Conservation (phyloP, 1,284 basidiomycete species). For the Bjerkandera adusta region DNA sequence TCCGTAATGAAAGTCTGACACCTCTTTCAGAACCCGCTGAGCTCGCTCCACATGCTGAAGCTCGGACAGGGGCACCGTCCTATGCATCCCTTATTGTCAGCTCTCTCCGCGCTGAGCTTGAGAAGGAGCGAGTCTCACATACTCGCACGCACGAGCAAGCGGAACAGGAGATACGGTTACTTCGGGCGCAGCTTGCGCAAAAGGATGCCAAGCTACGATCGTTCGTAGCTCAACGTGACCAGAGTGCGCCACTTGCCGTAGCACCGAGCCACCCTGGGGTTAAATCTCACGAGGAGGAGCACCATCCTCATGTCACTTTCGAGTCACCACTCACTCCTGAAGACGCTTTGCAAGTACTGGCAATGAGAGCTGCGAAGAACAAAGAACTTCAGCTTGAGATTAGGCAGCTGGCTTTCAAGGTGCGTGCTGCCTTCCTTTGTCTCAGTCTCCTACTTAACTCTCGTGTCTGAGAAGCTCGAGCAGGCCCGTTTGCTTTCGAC, state of each 20-base stretch:
- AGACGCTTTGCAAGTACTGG: slow-evolving; percentile 40
- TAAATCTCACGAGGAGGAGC: not conserved
- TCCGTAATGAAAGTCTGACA: not conserved
- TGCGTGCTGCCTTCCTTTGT: slow-evolving; percentile 23
- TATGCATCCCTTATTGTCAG: slow-evolving; percentile 38
- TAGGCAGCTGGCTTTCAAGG: slow-evolving; percentile 36
- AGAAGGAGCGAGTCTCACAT: slow-evolving; percentile 45
- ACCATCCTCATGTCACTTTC: not conserved
- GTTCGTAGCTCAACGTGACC: slow-evolving; percentile 25
- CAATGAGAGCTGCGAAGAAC: slow-evolving; percentile 40
- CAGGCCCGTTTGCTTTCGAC: not conserved
- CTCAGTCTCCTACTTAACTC: slow-evolving; percentile 1
- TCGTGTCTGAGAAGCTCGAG: not conserved
- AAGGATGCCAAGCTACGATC: slow-evolving; percentile 53
- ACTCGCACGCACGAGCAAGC: slow-evolving; percentile 36
- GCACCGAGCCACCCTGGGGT: too few relatives aligned
- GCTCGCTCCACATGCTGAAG: slow-evolving; percentile 1
- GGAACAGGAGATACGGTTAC: slow-evolving; percentile 40
- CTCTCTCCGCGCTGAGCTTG: slow-evolving; percentile 40
- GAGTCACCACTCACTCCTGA: slow-evolving; percentile 24
- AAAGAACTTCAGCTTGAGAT: slow-evolving; percentile 46
- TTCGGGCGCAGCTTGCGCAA: slow-evolving; percentile 54
- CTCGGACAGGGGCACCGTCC: slow-evolving; percentile 18
- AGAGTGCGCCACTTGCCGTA: slow-evolving; percentile 1
- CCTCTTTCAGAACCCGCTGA: not conserved